Conservation (phyloP, 78 protist species). For the Tieghemostelium lacteum region DNA sequence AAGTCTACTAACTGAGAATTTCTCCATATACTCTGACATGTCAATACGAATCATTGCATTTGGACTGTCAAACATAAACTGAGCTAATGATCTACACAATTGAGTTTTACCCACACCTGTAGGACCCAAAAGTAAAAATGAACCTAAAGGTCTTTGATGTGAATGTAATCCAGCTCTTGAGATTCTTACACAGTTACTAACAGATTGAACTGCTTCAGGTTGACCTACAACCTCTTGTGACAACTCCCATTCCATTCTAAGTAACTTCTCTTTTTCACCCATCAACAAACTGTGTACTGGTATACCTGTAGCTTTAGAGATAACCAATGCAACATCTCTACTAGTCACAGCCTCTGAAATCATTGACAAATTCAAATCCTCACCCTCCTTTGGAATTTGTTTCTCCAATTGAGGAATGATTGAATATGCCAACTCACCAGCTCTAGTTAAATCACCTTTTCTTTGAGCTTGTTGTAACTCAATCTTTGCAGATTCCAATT, state of each 20-base stretch:
- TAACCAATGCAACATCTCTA: conserved; percentile 89
- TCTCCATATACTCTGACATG: conserved; percentile 99
- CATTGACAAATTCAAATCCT: conserved; percentile 53
- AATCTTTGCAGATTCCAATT: conserved; percentile 84
- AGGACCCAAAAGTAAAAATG: conserved; percentile 96
- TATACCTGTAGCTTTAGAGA: conserved; percentile 97
- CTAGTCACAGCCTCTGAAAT: conserved; percentile 84
- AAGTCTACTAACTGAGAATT: conserved; percentile 94
- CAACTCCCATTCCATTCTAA: conserved; percentile 87
- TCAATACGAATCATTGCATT: conserved; percentile 95
- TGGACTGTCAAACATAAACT: conserved; percentile 95
- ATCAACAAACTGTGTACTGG: conserved; percentile 91
- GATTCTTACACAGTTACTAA: conserved; percentile 93
- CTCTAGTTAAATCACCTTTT: conserved; percentile 87
- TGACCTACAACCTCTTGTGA: conserved; percentile 96
- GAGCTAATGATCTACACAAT: conserved; percentile 96
- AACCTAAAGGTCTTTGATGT: conserved; percentile 91
- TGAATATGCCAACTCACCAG: conserved; percentile 92
- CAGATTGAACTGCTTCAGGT: conserved; percentile 95
- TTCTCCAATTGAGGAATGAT: conserved; percentile 92
- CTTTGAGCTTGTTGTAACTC: conserved; percentile 91
- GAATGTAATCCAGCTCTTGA: conserved; percentile 95
- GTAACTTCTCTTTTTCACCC: conserved; percentile 91
- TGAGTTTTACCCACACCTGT: conserved; percentile 96
- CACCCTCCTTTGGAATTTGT: conserved; percentile 66